Percentiles rank a stretch among this genome's conserved stretches.
Conservation (phyloP, 2,329 filamentous ascomycete species). For the Colletotrichum cordylinicola region DNA sequence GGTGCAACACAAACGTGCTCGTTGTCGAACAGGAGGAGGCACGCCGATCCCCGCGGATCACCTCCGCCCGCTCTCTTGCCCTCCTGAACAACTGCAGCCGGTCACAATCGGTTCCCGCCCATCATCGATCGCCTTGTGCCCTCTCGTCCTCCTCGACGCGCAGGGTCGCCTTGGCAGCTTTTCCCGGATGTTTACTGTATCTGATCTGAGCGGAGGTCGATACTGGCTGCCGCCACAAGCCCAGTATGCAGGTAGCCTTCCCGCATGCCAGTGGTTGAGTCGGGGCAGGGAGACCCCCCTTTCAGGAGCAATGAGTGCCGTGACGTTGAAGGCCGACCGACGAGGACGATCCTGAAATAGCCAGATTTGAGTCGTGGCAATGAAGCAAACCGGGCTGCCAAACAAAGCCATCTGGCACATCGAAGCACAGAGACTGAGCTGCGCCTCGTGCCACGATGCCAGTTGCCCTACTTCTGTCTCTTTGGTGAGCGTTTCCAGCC, state of each 20-base stretch:
- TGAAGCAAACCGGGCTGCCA: background rate
- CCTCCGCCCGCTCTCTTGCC: background rate
- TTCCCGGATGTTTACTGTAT: slow-evolving; percentile 14
- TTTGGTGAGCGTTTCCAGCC: background rate
- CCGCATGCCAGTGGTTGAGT: background rate
- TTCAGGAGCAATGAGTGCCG: background rate
- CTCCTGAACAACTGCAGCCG: background rate
- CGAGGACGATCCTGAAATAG: background rate
- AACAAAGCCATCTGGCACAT: background rate
- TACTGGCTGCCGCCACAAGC: background rate
- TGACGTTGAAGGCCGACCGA: background rate
- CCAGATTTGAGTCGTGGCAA: background rate
- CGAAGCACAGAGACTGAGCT: background rate
- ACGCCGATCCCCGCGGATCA: background rate
- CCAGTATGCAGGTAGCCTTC: slow-evolving; percentile 12
- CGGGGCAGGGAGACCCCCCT: background rate
- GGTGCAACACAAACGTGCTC: slow-evolving; percentile 33
- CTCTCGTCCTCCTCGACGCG: background rate
- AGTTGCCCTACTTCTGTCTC: background rate
- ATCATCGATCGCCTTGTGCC: background rate
- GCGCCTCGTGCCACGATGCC: background rate
- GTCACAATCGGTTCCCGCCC: background rate
- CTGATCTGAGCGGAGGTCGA: slow-evolving; percentile 3
- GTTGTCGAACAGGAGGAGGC: slow-evolving; percentile 23
- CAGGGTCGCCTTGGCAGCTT: slow-evolving; percentile 11